phyloP scores from a whole-genome alignment of 2,329 filamentous ascomycete species.

The Monosporascus cannonballus region DNA sequence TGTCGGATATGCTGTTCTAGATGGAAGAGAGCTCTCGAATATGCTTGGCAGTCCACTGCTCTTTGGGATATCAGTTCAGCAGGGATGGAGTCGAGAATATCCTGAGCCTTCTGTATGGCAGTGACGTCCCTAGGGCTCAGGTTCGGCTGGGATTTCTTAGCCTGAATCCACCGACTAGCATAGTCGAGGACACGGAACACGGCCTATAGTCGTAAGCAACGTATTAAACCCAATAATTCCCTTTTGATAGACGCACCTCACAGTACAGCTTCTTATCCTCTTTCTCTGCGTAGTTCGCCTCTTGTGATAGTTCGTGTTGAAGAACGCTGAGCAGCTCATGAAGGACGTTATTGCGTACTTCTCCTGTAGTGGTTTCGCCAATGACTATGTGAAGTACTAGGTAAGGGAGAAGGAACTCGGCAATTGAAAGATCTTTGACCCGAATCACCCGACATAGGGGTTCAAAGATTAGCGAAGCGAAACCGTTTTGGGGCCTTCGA shows the following conservation, averaged over 20 bases:
- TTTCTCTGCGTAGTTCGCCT: constrained; percentile 52
- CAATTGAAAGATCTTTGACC: constrained; percentile 78
- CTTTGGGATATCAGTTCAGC: constrained; percentile 68
- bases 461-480: constrained; percentile 72
- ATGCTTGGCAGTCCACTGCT: constrained; percentile 91
- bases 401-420: constrained; percentile 85
- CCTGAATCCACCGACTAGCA: constrained; percentile 81
- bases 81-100: constrained; percentile 58
- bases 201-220: constrained; percentile 45
- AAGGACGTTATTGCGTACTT: constrained; percentile 60
- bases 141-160: constrained; percentile 48
- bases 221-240: neutral
- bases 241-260: constrained; percentile 53
- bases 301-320: constrained; percentile 46
- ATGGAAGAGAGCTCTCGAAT: constrained; percentile 85
- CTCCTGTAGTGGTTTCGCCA: constrained; percentile 54
- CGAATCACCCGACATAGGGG: constrained; percentile 77
- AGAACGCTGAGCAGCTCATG: constrained; percentile 71
- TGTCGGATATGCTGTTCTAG: constrained; percentile 80
- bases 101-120: constrained; percentile 43
- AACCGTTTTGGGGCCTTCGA: constrained; percentile 66
- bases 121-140: constrained; percentile 38
- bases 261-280: constrained; percentile 81
- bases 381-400: constrained; percentile 77
- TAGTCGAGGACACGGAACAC: constrained; percentile 91